A percentile compares a stretch with the other conserved stretches of the same genome.
Conservation (phyloP, 768 basidiomycete genomes). For the Collybiopsis luxurians region DNA sequence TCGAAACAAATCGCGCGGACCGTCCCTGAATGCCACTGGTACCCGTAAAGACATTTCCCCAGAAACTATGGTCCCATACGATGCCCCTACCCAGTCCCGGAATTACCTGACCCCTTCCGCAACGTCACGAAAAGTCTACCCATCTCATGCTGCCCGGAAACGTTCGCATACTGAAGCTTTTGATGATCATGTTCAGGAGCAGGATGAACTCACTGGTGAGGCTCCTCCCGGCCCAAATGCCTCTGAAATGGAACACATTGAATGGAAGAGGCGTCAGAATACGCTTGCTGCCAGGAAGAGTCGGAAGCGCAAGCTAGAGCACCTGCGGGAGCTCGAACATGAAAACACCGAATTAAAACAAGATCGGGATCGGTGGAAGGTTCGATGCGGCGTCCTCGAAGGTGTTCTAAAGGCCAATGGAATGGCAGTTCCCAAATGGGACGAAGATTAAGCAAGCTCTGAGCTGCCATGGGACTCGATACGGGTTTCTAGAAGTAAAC, state of each 20-base stretch:
- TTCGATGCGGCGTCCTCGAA: constrained; percentile 31
- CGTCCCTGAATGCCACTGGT: constrained; percentile 45
- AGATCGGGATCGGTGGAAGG: constrained; percentile 52
- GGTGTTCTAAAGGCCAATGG: constrained; percentile 42
- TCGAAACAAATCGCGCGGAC: constrained; percentile 15
- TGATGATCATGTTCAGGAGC: constrained; percentile 27
- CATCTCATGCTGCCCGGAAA: constrained; percentile 55
- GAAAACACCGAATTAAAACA: constrained; percentile 34
- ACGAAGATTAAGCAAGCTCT: background rate
- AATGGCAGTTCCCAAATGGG: background rate
- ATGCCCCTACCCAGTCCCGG: constrained; percentile 79
- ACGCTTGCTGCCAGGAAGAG: constrained; percentile 66
- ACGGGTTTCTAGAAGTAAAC: too few relatives aligned
- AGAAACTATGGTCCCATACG: constrained; percentile 59
- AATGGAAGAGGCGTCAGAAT: constrained; percentile 64
- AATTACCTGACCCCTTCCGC: constrained; percentile 66
- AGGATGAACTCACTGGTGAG: constrained; percentile 26
- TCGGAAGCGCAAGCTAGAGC: constrained; percentile 63
- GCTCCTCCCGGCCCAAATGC: constrained; percentile 18
- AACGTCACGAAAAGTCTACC: constrained; percentile 78
- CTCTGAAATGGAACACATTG: constrained; percentile 52
- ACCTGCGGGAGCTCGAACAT: constrained; percentile 52
- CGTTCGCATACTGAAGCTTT: constrained; percentile 39
- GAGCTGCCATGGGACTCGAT: too few relatives aligned
- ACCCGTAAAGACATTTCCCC: constrained; percentile 71